Percentiles rank a stretch among this genome's conserved stretches.
Conservation (phyloP, 306 rosid species). For the Dalbergia oliveri region DNA sequence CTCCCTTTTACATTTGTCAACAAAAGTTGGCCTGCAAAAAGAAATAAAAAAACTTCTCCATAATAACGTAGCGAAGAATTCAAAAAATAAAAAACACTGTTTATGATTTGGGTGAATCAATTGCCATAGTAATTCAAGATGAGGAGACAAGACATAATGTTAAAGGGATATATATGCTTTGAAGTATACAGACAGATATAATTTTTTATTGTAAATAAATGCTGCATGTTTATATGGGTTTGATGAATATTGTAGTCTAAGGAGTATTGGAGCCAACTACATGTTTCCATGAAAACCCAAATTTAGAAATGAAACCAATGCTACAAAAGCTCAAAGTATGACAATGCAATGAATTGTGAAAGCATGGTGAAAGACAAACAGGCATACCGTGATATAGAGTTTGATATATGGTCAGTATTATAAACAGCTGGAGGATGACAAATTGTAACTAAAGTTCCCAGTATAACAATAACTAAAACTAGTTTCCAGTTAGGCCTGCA, state of each 20-base stretch:
- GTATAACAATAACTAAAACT: constrained; percentile 62
- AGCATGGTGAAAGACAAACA: constrained; percentile 29
- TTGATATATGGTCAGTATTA: constrained; percentile 67
- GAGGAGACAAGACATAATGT: constrained; percentile 23
- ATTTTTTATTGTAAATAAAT: constrained; percentile 31
- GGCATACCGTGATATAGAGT: constrained; percentile 65
- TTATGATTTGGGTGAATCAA: constrained; percentile 19
- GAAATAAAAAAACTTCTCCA: constrained; percentile 15
- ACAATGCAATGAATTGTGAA: constrained; percentile 29
- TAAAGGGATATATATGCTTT: constrained; percentile 9
- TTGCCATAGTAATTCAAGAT: constrained; percentile 16
- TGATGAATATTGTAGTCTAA: constrained; percentile 14
- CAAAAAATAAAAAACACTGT: not conserved
- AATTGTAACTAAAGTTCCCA: constrained; percentile 75
- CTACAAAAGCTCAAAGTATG: constrained; percentile 16
- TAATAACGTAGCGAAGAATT: constrained; percentile 2
- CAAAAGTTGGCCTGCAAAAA: constrained; percentile 56
- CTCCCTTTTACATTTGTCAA: constrained; percentile 50
- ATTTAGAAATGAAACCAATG: constrained; percentile 8
- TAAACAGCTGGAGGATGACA: constrained; percentile 76
- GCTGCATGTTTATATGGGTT: constrained; percentile 22
- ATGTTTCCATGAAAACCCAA: constrained; percentile 21
- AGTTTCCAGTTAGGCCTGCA: constrained; percentile 77
- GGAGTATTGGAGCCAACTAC: constrained; percentile 21
- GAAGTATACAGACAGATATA: constrained; percentile 1